Conservation (phyloP, 1,139 yeast species). For the Pichia sp. region DNA sequence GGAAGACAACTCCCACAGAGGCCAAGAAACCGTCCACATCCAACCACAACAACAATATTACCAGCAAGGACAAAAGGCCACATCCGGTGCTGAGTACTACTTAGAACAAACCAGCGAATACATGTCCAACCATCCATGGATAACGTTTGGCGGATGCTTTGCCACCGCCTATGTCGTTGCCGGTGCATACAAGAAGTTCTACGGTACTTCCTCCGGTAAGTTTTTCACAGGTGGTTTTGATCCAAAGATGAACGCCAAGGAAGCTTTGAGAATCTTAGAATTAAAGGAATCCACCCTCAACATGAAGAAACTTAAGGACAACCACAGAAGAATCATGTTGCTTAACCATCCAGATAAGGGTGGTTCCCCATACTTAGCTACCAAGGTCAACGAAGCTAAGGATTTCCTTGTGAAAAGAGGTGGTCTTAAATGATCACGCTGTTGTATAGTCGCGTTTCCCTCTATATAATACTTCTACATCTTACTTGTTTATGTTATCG, state of each 20-base stretch:
- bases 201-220: slow-evolving; percentile 70
- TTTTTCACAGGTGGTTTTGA: slow-evolving; percentile 89
- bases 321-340: slow-evolving; percentile 90
- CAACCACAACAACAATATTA: slow-evolving; percentile 26
- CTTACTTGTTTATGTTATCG: slow-evolving; percentile 6
- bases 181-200: slow-evolving; percentile 66
- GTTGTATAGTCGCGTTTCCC: too few species aligned
- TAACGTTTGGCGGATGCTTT: slow-evolving; percentile 70
- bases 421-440: slow-evolving; percentile 29
- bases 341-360: slow-evolving; percentile 98
- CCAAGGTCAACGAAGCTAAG: slow-evolving; percentile 96
- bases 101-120: slow-evolving; percentile 63
- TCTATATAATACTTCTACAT: too few species aligned
- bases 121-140: slow-evolving; percentile 74
- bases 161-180: slow-evolving; percentile 64
- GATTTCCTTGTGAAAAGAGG: slow-evolving; percentile 89
- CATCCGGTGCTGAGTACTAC: slow-evolving; percentile 55
- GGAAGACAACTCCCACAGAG: slow-evolving; percentile 35
- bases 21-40: slow-evolving; percentile 19
- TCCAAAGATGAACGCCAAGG: slow-evolving; percentile 82
- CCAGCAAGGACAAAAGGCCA: slow-evolving; percentile 40
- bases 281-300: slow-evolving; percentile 77
- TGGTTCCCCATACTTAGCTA: slow-evolving; percentile 92
- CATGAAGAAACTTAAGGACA: slow-evolving; percentile 80
- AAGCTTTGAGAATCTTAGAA: slow-evolving; percentile 86